Evolutionary conservation across 805 yeast genomes (phyloP).

Genomic region (Cyberlindnera japonica): DNA sequence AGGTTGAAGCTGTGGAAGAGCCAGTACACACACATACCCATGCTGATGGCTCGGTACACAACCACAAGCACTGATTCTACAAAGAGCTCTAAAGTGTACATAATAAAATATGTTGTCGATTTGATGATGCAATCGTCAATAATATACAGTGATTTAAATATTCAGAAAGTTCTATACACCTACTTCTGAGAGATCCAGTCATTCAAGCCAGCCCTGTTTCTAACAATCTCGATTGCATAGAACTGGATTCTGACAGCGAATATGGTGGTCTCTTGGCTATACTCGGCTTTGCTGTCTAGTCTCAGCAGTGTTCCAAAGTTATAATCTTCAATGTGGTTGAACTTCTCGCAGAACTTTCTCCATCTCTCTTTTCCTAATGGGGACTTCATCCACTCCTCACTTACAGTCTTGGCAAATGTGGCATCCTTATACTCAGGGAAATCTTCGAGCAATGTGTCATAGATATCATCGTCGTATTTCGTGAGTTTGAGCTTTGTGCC

Average conservation of each 20-base stretch:
- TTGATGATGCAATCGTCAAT: not conserved
- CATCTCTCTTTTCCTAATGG: constrained; percentile 79
- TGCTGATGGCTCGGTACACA: constrained; percentile 27
- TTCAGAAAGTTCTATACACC: no score
- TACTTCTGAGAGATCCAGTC: constrained; percentile 68
- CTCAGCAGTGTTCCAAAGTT: constrained; percentile 94
- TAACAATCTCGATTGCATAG: constrained; percentile 89
- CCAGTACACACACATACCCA: constrained; percentile 23
- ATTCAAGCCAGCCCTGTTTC: constrained; percentile 86
- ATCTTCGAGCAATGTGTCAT: constrained; percentile 51
- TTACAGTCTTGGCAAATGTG: constrained; percentile 50
- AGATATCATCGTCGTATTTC: constrained; percentile 67
- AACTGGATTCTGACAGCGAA: constrained; percentile 93
- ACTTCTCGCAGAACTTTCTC: constrained; percentile 81
- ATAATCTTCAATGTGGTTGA: constrained; percentile 85
- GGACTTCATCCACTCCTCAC: constrained; percentile 81
- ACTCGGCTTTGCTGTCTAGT: constrained; percentile 65
- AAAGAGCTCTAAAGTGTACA: not conserved
- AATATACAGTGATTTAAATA: not conserved
- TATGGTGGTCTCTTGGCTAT: constrained; percentile 77
- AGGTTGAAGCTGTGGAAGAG: constrained; percentile 11
- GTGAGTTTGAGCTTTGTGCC: constrained; percentile 80
- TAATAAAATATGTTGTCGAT: not conserved
- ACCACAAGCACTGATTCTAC: constrained; percentile 23
- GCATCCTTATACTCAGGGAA: constrained; percentile 87